Conservation (phyloP, 768 basidiomycete species). For the Leccinellum luteum region DNA sequence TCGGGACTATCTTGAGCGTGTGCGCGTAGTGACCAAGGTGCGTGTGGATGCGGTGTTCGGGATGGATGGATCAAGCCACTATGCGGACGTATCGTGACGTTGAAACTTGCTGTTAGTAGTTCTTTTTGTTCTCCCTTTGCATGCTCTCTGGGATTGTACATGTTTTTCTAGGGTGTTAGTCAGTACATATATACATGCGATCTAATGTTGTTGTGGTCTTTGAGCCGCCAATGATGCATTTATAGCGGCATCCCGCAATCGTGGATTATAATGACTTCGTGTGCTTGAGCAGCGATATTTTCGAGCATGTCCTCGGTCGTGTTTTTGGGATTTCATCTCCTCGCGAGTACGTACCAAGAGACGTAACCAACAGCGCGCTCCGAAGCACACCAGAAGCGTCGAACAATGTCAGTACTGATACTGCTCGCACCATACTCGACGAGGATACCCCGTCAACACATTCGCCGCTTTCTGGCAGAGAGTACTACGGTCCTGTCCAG, state of each 20-base stretch:
- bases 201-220: neutral
- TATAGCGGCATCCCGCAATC: neutral
- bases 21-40: neutral
- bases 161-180: constrained; percentile 4
- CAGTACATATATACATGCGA: constrained; percentile 5
- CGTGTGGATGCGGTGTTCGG: neutral
- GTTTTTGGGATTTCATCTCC: constrained; percentile 27
- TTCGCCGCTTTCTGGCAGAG: constrained; percentile 49
- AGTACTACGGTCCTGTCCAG: constrained; percentile 41
- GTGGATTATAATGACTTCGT: neutral
- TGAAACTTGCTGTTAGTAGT: constrained; percentile 1
- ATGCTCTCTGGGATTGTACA: constrained; percentile 5
- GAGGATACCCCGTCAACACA: constrained; percentile 36
- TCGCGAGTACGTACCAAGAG: constrained; percentile 16
- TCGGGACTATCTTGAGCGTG: neutral
- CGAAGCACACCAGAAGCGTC: constrained; percentile 16
- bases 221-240: neutral
- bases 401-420: constrained; percentile 40
- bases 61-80: constrained; percentile 1
- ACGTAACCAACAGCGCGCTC: neutral
- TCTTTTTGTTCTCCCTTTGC: neutral
- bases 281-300: constrained; percentile 6
- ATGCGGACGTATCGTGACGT: neutral
- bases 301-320: constrained; percentile 24
- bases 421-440: neutral